phyloP scores from a whole-genome alignment of 23 red algal genomes.

The Gracilaria domingensis region DNA sequence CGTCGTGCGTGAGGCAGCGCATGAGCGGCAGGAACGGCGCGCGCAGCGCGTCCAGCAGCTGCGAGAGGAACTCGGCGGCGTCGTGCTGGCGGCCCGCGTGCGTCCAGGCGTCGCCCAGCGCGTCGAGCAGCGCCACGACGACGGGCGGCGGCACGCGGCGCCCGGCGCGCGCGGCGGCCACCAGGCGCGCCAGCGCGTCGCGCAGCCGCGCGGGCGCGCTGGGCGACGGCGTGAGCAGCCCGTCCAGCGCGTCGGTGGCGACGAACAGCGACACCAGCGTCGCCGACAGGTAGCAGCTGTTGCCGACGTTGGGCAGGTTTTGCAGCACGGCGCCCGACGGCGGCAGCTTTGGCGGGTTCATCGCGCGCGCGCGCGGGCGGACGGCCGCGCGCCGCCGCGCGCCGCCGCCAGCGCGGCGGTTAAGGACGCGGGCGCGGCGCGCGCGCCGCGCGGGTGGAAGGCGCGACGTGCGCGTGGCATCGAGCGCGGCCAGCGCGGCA shows the following conservation, averaged over 20 bases:
- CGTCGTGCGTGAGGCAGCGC: slow-evolving; percentile 33
- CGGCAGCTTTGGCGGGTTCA: background rate
- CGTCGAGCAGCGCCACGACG: slow-evolving; percentile 24
- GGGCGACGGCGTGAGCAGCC: slow-evolving; percentile 47
- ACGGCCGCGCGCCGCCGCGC: background rate
- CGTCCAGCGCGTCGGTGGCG: slow-evolving; percentile 58
- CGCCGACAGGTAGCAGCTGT: slow-evolving; percentile 69
- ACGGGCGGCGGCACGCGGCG: background rate
- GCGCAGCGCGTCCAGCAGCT: slow-evolving; percentile 54
- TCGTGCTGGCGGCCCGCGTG: slow-evolving; percentile 59
- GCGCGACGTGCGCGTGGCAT: too few species aligned
- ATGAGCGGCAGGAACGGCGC: slow-evolving; percentile 60
- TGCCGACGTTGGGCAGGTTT: slow-evolving; percentile 58
- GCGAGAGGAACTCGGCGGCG: slow-evolving; percentile 63
- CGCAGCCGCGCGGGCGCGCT: slow-evolving; percentile 18
- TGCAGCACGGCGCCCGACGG: background rate
- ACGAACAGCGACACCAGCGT: slow-evolving; percentile 58
- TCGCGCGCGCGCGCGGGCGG: background rate
- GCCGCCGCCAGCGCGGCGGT: background rate
- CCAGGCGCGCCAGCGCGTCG: background rate
- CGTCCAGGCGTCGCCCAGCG: background rate
- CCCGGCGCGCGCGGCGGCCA: background rate
- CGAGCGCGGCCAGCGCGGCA: too few species aligned
- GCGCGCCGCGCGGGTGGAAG: background rate
- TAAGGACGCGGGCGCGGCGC: background rate